Base-by-base conservation (phyloP, 495 filamentous ascomycete genomes). In the Parmelia sp. region DNA sequence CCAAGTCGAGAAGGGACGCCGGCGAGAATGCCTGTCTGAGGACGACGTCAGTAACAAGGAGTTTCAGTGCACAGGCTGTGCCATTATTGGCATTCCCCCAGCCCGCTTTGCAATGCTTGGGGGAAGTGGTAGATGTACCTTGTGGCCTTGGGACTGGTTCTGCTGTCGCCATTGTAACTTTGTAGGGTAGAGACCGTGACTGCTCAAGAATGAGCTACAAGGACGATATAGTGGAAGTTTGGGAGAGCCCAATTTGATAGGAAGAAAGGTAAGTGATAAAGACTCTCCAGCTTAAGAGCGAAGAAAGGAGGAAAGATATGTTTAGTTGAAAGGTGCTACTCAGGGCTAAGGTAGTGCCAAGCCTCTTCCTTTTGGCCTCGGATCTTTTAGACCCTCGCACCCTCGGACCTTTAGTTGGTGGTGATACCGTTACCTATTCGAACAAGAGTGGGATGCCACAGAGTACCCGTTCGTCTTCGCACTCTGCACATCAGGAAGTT, bases 1-100 rank as follows among this genome's bases (percentile, higher is more conserved):
- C 88, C 92, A 92, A 51, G 84, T 88, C 29, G 92, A 85, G 74
- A 98, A 97, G 8, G 93, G 93, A 58, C 88, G 86, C 59, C 91
- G 88, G 61, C 91, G 88, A 63, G 79, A 80, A 76, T 86, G 84
- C 63, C 84, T 81, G 73, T 87, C 86, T 87, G 67, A 66, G 49
- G 59, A 66, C 65, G 63, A 60, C 73, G 71, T 72, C 8, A 72
- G 62, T 56, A 60, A 45, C 33, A 53, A 25, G 12, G 49, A 45
- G 27, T 3, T 17, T 49, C 15, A 47, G 21, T 10, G 14, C 1
- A 29, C 17, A 39, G 29, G 25, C 10, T 10, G 10, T 23, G 44
- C 12, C 25, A 14, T 21, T 11, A 25, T 25, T 25, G 19, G 15
- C 11, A 39, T 19, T 42, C 11, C 25, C 36, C 7, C 27, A 15